A percentile compares a stretch with the other conserved stretches of the same genome.
These are phyloP conservation scores for Kodamaea nitidulidarum DNA, from an alignment of 805 yeast species.

Conservation along the genomic window DNA sequence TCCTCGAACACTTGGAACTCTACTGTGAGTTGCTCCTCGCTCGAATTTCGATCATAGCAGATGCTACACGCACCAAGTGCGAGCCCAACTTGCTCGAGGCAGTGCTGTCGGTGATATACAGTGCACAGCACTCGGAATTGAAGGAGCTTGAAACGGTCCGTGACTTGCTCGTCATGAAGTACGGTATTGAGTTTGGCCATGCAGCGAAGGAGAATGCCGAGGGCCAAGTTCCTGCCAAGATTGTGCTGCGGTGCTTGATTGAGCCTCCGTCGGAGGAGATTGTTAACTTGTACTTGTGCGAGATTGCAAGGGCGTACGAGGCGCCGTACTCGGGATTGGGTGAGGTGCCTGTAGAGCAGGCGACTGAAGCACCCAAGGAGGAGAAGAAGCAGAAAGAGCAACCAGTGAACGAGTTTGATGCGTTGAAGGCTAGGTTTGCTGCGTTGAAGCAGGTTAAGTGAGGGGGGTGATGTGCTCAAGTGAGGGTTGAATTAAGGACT, in stretches of 20 bases:
- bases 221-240: conserved; percentile 61
- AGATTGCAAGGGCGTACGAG: conserved; percentile 75
- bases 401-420: conserved; percentile 54
- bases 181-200: conserved; percentile 63
- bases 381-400: conserved; percentile 9
- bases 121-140: conserved; percentile 70
- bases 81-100: conserved; percentile 73
- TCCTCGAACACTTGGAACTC: conserved; percentile 72
- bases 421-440: conserved; percentile 68
- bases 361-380: conserved; percentile 13
- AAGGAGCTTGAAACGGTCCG: conserved; percentile 62
- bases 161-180: conserved; percentile 59
- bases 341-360: conserved; percentile 17
- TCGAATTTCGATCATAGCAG: conserved; percentile 58
- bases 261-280: conserved; percentile 64
- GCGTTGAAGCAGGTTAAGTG: conserved; percentile 45
- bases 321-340: conserved; percentile 64
- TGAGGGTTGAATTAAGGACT: no score
- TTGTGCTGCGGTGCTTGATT: conserved; percentile 56
- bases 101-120: conserved; percentile 60
- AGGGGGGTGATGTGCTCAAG: background rate
- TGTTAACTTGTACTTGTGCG: conserved; percentile 67
- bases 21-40: conserved; percentile 81
- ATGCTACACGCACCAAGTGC: conserved; percentile 35
- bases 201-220: conserved; percentile 49